Evolutionary conservation across 2,329 filamentous ascomycete species (phyloP).

Genomic region (Talaromyces sp.): DNA sequence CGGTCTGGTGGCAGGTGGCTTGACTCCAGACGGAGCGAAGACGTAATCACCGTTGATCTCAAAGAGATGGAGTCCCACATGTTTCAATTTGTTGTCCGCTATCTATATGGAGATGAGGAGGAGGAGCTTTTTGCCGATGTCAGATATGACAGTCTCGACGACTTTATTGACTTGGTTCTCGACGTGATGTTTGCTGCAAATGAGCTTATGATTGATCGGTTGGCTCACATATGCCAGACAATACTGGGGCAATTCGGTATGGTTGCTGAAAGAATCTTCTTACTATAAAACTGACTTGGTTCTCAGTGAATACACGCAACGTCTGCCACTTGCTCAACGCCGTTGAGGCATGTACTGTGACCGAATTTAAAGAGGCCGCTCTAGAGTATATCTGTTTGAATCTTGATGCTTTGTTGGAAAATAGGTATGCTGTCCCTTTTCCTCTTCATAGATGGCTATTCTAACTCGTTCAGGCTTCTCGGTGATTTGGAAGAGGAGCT

Average conservation of each 20-base stretch:
- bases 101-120: conserved; percentile 79
- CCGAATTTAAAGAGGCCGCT: conserved; percentile 79
- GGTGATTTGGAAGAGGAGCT: conserved; percentile 81
- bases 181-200: conserved; percentile 88
- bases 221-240: conserved; percentile 85
- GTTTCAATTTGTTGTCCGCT: conserved; percentile 73
- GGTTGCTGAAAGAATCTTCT: conserved; percentile 16
- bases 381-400: conserved; percentile 90
- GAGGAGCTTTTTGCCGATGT: conserved; percentile 76
- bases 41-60: conserved; percentile 67
- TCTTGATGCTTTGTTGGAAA: conserved; percentile 86
- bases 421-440: conserved; percentile 49
- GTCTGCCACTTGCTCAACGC: conserved; percentile 80
- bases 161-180: conserved; percentile 82
- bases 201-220: conserved; percentile 87
- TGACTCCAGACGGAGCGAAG: conserved; percentile 54
- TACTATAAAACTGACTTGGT: conserved; percentile 15
- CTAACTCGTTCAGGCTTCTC: conserved; percentile 49
- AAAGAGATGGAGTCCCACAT: conserved; percentile 69
- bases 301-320: conserved; percentile 70
- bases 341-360: conserved; percentile 76
- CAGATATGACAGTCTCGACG: conserved; percentile 65
- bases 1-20: conserved; percentile 83
- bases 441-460: conserved; percentile 5
- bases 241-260: conserved; percentile 71